These are phyloP conservation scores for Aspergillus taichungensis DNA, from an alignment of 495 filamentous ascomycete genomes.

Conservation along the genomic window DNA sequence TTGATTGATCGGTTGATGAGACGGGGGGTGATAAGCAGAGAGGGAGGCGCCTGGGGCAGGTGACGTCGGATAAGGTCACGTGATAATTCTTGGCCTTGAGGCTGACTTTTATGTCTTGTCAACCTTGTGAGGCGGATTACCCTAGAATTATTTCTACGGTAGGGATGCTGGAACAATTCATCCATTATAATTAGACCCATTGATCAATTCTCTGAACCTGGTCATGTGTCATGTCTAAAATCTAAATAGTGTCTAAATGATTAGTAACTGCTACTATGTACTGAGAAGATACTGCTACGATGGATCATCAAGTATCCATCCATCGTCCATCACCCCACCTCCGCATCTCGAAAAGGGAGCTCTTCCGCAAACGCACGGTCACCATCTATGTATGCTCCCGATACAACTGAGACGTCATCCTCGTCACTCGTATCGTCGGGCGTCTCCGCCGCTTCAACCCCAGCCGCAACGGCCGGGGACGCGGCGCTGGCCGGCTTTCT, in stretches of 20 bases:
- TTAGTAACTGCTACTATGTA: no score
- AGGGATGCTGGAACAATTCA: no score
- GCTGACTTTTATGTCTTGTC: neutral
- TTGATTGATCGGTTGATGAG: conserved; percentile 2
- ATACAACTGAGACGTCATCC: conserved; percentile 14
- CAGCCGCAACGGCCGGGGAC: conserved; percentile 13
- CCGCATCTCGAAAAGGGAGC: conserved; percentile 1
- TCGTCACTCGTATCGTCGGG: conserved; percentile 31
- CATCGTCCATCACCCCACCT: no score
- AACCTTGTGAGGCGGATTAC: no score
- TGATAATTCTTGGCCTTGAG: neutral
- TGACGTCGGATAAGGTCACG: conserved; percentile 5
- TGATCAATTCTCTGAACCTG: no score
- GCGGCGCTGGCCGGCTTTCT: conserved; percentile 43
- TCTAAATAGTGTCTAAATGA: no score
- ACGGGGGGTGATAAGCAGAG: neutral
- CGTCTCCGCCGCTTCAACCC: conserved; percentile 5
- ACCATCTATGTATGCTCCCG: conserved; percentile 6
- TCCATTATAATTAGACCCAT: no score
- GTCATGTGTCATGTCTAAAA: no score
- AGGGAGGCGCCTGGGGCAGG: neutral
- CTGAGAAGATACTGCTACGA: no score
- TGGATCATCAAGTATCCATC: no score
- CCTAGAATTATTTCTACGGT: no score
- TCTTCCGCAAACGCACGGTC: conserved; percentile 13